Evolutionary conservation across 208 protist genomes (phyloP).

Genomic region (Spongospora subterranea): DNA sequence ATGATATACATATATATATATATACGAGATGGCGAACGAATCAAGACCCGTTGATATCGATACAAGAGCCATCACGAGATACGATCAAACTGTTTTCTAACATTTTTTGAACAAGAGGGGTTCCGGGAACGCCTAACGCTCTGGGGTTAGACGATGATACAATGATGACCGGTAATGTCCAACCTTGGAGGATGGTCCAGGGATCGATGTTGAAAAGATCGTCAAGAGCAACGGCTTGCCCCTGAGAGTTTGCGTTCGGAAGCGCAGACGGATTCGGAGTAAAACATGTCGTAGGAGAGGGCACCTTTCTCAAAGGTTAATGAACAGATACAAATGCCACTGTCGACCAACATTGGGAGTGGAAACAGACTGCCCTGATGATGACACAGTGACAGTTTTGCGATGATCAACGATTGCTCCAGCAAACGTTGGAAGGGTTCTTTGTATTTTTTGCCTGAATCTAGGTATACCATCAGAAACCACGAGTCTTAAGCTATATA

Average conservation of each 20-base stretch:
- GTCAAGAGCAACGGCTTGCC: too few relatives aligned
- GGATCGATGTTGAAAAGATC: background rate
- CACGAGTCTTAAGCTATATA: background rate
- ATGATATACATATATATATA: too few relatives aligned
- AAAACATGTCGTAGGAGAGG: background rate
- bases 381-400: background rate
- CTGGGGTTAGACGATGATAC: background rate
- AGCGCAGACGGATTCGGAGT: background rate
- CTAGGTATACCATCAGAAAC: background rate
- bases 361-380: background rate
- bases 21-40: too few relatives aligned
- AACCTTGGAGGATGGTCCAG: slow-evolving; percentile 45
- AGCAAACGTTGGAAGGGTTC: slow-evolving; percentile 18
- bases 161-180: too few relatives aligned
- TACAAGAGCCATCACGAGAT: background rate
- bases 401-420: slow-evolving; percentile 45
- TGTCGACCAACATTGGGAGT: slow-evolving; percentile 2
- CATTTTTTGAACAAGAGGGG: background rate
- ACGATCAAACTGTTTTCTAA: background rate
- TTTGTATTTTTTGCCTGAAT: background rate
- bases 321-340: background rate
- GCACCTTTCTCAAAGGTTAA: background rate
- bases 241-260: too few relatives aligned
- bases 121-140: background rate
- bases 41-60: background rate